Evolutionary conservation across 371 early-diverging fungal genomes (phyloP), one percentile per base, ranked within the genome.

Genomic region (Paraphysoderma sedebokerense): DNA sequence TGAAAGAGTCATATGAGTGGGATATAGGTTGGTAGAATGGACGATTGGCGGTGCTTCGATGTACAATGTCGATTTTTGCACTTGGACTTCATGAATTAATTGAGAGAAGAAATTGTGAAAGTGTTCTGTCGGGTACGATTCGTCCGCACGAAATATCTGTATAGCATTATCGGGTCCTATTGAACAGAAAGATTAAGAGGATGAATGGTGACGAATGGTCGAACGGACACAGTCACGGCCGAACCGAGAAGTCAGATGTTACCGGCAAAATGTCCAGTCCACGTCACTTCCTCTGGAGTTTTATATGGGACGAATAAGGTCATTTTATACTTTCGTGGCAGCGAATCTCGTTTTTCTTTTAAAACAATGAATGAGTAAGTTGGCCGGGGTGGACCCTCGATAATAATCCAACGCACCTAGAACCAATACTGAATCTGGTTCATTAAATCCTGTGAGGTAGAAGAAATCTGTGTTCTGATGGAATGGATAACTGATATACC

Each of bases 201-300:
- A 1, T 19, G 26, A 24, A 33, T 22, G 12, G 38, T 15, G 26
- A 11, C 22, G 38, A 31, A n/a, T 45, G 27, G 15, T 4, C 13
- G 22, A n/a, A 27, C 29, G n/a, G 17, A 17, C n/a, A 33, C 2
- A 42, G 42, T 42, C 8, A 29, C 36, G 4, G n/a, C 5, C 32
- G 41, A 23, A 11, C 26, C n/a, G 13, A 2, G 38, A 40, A 31
- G 34, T 5, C 54, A 30, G 17, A 54, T 53, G 17, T 50, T 41
- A 3, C 93, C 93, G 19, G 85, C 77, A 29, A 85, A 65, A 27
- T 89, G 82, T 8, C 96, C 96, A 53, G 90, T 91, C 96, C 96
- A 95, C 47, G 84, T 63, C 55, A 89, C 90, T 32, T 71, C 66
- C 15, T 76, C 56, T 24, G 72, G 67, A 46, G 77, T 79, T 51